Evolutionary conservation across 2,329 filamentous ascomycete genomes (phyloP).

Genomic region (Fusarium poae): DNA sequence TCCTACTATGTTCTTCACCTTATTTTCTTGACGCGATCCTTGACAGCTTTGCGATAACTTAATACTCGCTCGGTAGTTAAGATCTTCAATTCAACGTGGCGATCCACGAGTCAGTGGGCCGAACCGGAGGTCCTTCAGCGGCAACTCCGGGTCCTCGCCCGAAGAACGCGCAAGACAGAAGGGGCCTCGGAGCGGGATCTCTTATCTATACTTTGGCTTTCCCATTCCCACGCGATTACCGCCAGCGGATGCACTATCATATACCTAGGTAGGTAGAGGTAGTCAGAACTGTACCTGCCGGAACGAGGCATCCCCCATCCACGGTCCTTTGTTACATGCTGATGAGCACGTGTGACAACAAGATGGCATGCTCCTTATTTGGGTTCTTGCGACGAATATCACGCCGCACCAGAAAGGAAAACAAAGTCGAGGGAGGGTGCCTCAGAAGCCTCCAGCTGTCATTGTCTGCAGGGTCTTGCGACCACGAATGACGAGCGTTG

Average conservation of each 20-base stretch:
- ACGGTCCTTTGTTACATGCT: slow-evolving; percentile 18
- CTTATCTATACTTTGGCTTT: slow-evolving; percentile 36
- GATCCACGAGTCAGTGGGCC: slow-evolving; percentile 36
- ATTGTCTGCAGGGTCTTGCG: slow-evolving; percentile 36
- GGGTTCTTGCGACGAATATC: slow-evolving; percentile 17
- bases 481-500: slow-evolving; percentile 25
- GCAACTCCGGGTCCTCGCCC: slow-evolving; percentile 34
- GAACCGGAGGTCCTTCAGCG: slow-evolving; percentile 36
- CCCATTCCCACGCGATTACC: slow-evolving; percentile 18
- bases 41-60: slow-evolving; percentile 10
- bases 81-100: slow-evolving; percentile 9
- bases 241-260: slow-evolving; percentile 29
- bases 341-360: slow-evolving; percentile 26
- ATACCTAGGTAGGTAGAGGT: background rate
- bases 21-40: background rate
- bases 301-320: slow-evolving; percentile 15
- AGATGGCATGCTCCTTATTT: slow-evolving; percentile 9
- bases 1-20: background rate
- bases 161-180: slow-evolving; percentile 21
- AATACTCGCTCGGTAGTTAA: slow-evolving; percentile 18
- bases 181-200: slow-evolving; percentile 32
- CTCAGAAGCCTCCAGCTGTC: slow-evolving; percentile 28
- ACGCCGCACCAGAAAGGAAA: slow-evolving; percentile 22
- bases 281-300: slow-evolving; percentile 6
- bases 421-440: slow-evolving; percentile 31